Evolutionary conservation across 257 asterid species (phyloP), one percentile per base, ranked within the genome.

Genomic region (Scutellaria galericulata): DNA sequence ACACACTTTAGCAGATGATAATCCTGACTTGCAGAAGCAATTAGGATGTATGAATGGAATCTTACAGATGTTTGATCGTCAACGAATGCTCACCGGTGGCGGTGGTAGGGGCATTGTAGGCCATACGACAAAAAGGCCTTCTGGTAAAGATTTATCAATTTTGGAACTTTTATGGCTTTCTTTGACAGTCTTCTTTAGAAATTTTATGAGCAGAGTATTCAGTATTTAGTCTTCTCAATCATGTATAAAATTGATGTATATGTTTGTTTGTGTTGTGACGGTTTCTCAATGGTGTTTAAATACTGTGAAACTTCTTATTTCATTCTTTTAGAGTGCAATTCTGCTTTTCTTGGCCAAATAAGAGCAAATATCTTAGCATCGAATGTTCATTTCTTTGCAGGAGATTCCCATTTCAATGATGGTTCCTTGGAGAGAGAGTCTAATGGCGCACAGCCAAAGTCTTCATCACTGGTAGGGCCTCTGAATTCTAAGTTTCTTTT

Each of bases 31-130:
- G 83, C 93, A 89, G 73, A 93, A 87, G 84, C 97, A 93, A 72
- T 86, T 93, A 27, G 98, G 98, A 51, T 93, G 98, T 79, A 93
- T 93, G 95, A 87, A 90, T 3, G 97, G 98, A 54, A 83, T 93
- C 39, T 86, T 90, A 77, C 98, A 93, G 55, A 31, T 93, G 70
- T 93, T 93, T 66, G 97, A 93, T 84, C 95, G 95, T 5, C 95
- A 84, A 10, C 84, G 76, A 56, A 69, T 85, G 50, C 68, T 89
- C 56, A 71, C 92, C 8, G 81, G 88, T 20, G 24, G 46, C 13
- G 46, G 45, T 37, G 79, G 5, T 31, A 31, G 37, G 37, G 37
- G 37, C 37, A 3, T 31, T 31, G 37, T 31, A 31, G 37, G 37
- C 31, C 84, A 80, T 80, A 70, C 42, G 71, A 77, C 87, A 0